Evolutionary conservation across 768 basidiomycete species (phyloP).

Genomic region (Psilocybe tampanensis): DNA sequence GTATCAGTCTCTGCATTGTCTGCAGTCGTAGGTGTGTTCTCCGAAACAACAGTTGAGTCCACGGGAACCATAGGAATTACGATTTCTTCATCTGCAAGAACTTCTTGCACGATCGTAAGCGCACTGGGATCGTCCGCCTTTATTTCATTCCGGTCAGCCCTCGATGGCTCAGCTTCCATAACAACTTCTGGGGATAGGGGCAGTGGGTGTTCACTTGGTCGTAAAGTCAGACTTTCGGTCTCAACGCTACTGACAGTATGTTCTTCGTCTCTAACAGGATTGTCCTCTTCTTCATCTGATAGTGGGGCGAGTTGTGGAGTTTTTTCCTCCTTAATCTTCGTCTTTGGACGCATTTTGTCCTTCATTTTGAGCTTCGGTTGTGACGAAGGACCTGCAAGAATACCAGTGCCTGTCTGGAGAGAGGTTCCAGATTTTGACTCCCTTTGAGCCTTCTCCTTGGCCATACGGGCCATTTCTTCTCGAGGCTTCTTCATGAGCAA

Average conservation of each 20-base stretch:
- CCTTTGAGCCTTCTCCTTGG: constrained; percentile 27
- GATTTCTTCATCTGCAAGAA: neutral
- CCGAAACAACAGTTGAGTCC: neutral
- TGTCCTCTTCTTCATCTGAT: constrained; percentile 33
- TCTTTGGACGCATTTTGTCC: constrained; percentile 36
- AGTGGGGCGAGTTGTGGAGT: constrained; percentile 26
- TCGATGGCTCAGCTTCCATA: neutral
- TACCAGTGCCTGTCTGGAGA: neutral
- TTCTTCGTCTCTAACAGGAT: constrained; percentile 21
- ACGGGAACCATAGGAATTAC: neutral
- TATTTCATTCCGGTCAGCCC: neutral
- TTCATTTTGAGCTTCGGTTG: constrained; percentile 33
- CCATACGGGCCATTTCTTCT: constrained; percentile 11
- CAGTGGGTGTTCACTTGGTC: neutral
- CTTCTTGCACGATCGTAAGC: neutral
- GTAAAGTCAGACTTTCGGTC: neutral
- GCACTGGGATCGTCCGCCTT: neutral
- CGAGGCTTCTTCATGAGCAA: constrained; percentile 33
- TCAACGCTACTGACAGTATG: neutral
- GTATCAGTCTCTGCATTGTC: neutral
- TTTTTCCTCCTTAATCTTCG: constrained; percentile 30
- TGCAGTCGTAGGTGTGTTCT: too few relatives aligned
- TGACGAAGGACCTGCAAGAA: neutral
- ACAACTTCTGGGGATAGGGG: neutral
- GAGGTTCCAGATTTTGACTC: constrained; percentile 1